Evolutionary conservation across 495 filamentous ascomycete genomes (phyloP).

Genomic region (Neurospora sp.): DNA sequence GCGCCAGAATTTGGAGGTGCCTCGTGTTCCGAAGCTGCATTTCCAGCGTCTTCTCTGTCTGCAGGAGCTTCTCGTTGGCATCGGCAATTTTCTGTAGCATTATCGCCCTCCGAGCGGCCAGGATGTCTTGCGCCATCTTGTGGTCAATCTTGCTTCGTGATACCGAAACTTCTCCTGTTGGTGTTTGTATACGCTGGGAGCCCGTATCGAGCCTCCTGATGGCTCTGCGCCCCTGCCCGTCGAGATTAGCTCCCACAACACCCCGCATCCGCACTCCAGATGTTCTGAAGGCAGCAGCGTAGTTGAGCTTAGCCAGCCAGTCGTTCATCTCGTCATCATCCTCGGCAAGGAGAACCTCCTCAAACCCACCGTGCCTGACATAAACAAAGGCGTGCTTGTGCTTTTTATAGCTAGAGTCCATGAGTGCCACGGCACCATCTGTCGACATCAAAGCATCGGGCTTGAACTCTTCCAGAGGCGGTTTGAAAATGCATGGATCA

Average conservation of each 20-base stretch:
- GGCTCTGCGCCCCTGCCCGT: constrained; percentile 67
- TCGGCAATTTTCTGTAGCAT: constrained; percentile 77
- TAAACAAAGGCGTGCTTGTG: constrained; percentile 94
- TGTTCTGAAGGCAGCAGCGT: constrained; percentile 85
- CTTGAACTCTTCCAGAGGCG: constrained; percentile 83
- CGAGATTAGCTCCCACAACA: constrained; percentile 74
- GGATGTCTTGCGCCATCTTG: constrained; percentile 73
- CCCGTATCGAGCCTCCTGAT: constrained; percentile 55
- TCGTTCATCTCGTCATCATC: constrained; percentile 89
- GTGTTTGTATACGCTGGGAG: constrained; percentile 52
- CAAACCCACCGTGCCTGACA: constrained; percentile 76
- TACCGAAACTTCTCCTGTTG: constrained; percentile 60
- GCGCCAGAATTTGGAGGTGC: constrained; percentile 80
- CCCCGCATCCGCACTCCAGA: constrained; percentile 87
- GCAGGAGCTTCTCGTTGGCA: constrained; percentile 66
- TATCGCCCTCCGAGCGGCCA: constrained; percentile 66
- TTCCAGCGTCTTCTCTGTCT: constrained; percentile 68
- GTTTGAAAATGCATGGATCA: constrained; percentile 74
- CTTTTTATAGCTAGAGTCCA: constrained; percentile 82
- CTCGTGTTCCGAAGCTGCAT: constrained; percentile 80
- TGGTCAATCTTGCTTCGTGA: constrained; percentile 60
- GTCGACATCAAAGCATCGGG: constrained; percentile 88
- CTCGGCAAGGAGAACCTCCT: constrained; percentile 86
- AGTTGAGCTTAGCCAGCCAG: constrained; percentile 94
- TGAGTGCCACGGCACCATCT: constrained; percentile 77